These are phyloP conservation scores for Tylopilus intermedius DNA, from an alignment of 768 basidiomycete species.

Conservation along the genomic window DNA sequence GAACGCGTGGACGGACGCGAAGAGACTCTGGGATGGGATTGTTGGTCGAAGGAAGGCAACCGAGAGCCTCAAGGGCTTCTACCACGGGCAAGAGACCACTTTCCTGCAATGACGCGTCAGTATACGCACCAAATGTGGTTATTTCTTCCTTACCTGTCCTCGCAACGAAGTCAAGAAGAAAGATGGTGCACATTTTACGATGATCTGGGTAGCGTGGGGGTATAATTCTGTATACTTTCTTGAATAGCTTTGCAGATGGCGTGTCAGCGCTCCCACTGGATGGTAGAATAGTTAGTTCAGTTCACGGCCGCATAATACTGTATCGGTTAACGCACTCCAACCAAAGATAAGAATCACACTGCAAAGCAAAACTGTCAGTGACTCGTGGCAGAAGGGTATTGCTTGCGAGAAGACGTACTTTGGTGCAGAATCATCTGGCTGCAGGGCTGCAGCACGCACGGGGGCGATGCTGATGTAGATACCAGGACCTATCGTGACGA, in stretches of 20 bases:
- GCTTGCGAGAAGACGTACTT: constrained; percentile 12
- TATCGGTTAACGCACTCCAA: constrained; percentile 20
- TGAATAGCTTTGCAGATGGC: constrained; percentile 25
- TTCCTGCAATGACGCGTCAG: constrained; percentile 13
- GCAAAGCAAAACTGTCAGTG: not conserved
- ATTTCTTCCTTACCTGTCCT: constrained; percentile 10
- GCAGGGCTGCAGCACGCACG: not conserved
- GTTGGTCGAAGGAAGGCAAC: constrained; percentile 13
- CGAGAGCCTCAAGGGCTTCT: constrained; percentile 22
- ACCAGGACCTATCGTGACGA: constrained; percentile 2
- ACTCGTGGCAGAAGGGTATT: not conserved
- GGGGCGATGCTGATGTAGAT: not conserved
- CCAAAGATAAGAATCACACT: constrained; percentile 30
- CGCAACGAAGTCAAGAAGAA: constrained; percentile 15
- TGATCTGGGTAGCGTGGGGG: constrained; percentile 25
- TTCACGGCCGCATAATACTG: not conserved
- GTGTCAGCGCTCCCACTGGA: constrained; percentile 26
- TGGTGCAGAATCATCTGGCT: constrained; percentile 11
- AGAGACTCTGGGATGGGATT: not conserved
- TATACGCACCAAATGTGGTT: not conserved
- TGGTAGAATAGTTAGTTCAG: not conserved
- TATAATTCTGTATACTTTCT: constrained; percentile 22
- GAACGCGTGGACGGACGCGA: constrained; percentile 16
- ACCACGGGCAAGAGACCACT: constrained; percentile 18
- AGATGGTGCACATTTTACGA: constrained; percentile 21